Conservation (phyloP, 306 rosid species). For the Quercus alba region DNA sequence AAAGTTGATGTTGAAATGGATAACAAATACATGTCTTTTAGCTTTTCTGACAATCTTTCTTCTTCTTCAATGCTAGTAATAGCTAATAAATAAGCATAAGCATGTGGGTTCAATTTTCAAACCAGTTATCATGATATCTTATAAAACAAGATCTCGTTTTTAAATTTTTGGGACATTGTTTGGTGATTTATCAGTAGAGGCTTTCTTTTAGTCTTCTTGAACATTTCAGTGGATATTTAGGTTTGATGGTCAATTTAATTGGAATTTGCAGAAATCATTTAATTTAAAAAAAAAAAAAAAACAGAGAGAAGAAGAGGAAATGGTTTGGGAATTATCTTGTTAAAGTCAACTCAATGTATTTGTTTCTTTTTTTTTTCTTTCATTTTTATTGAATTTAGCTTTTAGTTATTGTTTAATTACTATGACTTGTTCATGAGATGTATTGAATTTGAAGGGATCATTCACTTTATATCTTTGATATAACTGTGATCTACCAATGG, state of each 20-base stretch:
- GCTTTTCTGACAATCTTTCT: too few relatives aligned
- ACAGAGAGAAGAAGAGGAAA: too few relatives aligned
- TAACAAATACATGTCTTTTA: neutral
- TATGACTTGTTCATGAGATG: neutral
- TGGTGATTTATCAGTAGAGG: too few relatives aligned
- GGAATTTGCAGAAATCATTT: neutral
- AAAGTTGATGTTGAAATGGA: neutral
- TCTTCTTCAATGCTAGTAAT: too few relatives aligned
- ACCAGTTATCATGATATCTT: too few relatives aligned
- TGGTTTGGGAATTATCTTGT: neutral
- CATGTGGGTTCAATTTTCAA: too few relatives aligned
- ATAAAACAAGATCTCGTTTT: neutral
- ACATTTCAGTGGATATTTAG: neutral
- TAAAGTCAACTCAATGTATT: neutral
- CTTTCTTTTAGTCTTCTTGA: too few relatives aligned
- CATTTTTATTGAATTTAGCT: neutral
- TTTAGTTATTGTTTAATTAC: neutral
- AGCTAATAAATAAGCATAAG: too few relatives aligned
- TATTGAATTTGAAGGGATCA: neutral
- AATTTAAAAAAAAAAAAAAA: too few relatives aligned
- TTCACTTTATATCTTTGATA: neutral
- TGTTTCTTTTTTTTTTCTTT: neutral
- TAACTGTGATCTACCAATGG: neutral
- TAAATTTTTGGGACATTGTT: neutral
- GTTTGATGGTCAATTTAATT: neutral